These are phyloP conservation scores for Arachis stenosperma DNA, from an alignment of 306 rosid species.

Conservation along the genomic window DNA sequence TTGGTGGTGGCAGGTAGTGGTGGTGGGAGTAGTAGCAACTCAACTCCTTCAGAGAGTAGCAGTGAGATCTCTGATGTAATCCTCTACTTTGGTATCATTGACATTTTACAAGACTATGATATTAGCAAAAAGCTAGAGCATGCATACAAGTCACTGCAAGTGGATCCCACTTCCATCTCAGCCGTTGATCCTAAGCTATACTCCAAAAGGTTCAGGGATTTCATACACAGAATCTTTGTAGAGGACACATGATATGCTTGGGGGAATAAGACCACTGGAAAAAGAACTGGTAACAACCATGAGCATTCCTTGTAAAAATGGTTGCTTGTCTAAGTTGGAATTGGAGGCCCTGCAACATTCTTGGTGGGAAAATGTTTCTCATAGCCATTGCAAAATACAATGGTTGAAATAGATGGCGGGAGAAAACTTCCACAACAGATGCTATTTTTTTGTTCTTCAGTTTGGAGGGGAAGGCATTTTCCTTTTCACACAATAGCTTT, in stretches of 20 bases:
- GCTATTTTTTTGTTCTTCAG: constrained; percentile 20
- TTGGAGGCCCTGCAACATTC: constrained; percentile 8
- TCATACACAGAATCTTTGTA: constrained; percentile 63
- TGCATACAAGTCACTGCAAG: constrained; percentile 70
- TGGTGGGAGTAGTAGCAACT: constrained; percentile 53
- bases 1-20: constrained; percentile 27
- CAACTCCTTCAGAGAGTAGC: constrained; percentile 38
- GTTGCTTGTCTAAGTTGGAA: constrained; percentile 26
- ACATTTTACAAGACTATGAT: constrained; percentile 69
- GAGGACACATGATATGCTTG: constrained; percentile 52
- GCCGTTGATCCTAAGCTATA: constrained; percentile 66
- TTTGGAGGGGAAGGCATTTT: constrained; percentile 35
- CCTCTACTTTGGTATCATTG: constrained; percentile 71
- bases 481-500: constrained; percentile 19
- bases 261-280: constrained; percentile 9
- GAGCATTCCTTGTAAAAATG: constrained; percentile 29
- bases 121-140: constrained; percentile 67
- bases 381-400: constrained; percentile 44
- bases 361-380: constrained; percentile 51
- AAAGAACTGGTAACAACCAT: constrained; percentile 30
- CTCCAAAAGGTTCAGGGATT: constrained; percentile 60
- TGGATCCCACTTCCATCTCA: constrained; percentile 63
- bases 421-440: constrained; percentile 1
- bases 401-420: constrained; percentile 15
- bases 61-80: constrained; percentile 56